Evolutionary conservation across 768 basidiomycete genomes (phyloP), one percentile per base, ranked within the genome.

Genomic region (Xerocomus potaroensis): DNA sequence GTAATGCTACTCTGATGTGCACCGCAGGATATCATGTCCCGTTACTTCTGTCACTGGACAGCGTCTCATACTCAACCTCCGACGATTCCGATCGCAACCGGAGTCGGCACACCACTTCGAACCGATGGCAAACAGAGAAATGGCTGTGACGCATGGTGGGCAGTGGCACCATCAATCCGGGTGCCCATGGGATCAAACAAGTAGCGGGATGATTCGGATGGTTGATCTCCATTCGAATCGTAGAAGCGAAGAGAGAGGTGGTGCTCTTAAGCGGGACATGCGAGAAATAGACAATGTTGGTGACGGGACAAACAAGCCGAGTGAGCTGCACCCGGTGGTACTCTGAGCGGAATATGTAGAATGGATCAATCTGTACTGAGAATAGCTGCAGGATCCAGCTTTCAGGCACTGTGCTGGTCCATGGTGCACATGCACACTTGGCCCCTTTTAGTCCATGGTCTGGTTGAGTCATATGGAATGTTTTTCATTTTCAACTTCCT

Each of bases 51-150:
- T 27, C 31, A 47, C 38, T 48, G 55, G 29, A 51, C 61, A 35
- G 51, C 59, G 48, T 49, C 58, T 43, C 45, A 53, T 46, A 47
- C 47, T 43, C 45, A 55, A 46, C 36, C 53, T 47, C 27, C 39
- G 30, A 32, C 34, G 36, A 53, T 53, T 56, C 8, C 31, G 23
- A 21, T 32, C 35, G 34, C 47, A 19, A 38, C 31, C 18, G 8
- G 41, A 43, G 21, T 15, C 30, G 18, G 43, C 41, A 1, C 11
- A 15, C 26, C 34, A 44, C 8, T 33, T 44, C 8, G 47, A 14
- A 10, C 18, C 18, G 21, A 8, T 8, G 18, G 18, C 21, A 4
- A 36, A 23, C 10, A 23, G 21, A 5, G 32, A 32, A 18, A 21
- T 24, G 24, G 42, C 32, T 1, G 12, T 23, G 8, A 9, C 7